Evolutionary conservation across 257 asterid species (phyloP).

Genomic region (Salvia splendens): DNA sequence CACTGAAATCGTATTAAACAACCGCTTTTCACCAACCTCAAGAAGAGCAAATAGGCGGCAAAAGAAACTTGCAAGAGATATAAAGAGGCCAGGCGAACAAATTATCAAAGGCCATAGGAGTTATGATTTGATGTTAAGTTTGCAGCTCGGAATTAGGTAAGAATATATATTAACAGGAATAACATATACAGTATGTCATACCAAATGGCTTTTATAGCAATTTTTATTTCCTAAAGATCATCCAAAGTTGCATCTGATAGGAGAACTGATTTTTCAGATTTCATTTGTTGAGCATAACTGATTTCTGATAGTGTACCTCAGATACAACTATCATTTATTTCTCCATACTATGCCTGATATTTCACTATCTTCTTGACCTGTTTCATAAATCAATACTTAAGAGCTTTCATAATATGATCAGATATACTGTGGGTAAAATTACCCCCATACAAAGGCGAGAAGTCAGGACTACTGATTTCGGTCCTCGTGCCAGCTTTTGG

Average conservation of each 20-base stretch:
- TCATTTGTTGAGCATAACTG: constrained; percentile 15
- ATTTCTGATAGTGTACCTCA: constrained; percentile 20
- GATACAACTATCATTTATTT: constrained; percentile 6
- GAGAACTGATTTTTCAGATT: constrained; percentile 16
- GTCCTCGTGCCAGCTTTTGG: constrained; percentile 90
- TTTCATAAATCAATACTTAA: constrained; percentile 31
- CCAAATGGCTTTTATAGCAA: neutral
- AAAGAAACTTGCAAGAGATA: constrained; percentile 66
- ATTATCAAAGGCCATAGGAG: constrained; percentile 97
- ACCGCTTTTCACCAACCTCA: constrained; percentile 74
- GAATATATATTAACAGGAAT: constrained; percentile 10
- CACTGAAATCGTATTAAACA: constrained; percentile 67
- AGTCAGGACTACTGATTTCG: constrained; percentile 82
- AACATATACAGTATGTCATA: too few species aligned
- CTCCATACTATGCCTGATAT: constrained; percentile 8
- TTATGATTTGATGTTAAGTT: constrained; percentile 91
- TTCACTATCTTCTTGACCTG: constrained; percentile 20
- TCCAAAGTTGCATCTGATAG: neutral
- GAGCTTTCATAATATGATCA: constrained; percentile 40
- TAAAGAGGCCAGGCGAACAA: constrained; percentile 87
- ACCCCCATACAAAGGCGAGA: constrained; percentile 98
- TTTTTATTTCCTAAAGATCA: neutral
- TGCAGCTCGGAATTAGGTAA: constrained; percentile 99
- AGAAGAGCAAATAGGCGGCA: constrained; percentile 71
- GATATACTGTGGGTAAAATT: constrained; percentile 96